Evolutionary conservation across 176 grass and related monocot genomes (phyloP).

Genomic region (Microstegium vimineum): DNA sequence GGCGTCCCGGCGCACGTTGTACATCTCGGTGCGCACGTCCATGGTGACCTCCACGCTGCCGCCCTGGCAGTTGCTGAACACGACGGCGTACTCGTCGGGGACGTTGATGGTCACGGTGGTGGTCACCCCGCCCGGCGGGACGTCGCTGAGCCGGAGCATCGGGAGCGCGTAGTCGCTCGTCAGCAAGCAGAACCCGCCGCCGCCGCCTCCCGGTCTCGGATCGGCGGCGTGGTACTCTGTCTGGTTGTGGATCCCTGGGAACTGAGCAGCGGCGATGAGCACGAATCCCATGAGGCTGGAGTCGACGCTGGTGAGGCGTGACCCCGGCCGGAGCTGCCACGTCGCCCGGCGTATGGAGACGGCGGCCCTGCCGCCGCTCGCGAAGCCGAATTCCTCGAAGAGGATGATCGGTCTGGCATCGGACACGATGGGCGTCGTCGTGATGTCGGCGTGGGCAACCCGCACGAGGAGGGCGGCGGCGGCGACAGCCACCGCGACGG

Average conservation of each 20-base stretch:
- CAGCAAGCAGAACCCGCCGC: conserved; percentile 44
- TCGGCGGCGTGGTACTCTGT: conserved; percentile 34
- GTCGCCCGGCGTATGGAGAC: conserved; percentile 35
- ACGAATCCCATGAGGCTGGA: conserved; percentile 56
- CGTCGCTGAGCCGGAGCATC: conserved; percentile 46
- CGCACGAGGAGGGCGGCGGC: background rate
- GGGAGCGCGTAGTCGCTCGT: conserved; percentile 44
- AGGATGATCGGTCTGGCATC: conserved; percentile 50
- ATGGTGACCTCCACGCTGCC: conserved; percentile 52
- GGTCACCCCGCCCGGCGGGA: conserved; percentile 18
- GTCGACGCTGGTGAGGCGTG: conserved; percentile 15
- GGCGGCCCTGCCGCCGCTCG: conserved; percentile 41
- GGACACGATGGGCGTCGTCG: conserved; percentile 28
- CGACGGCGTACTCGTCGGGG: conserved; percentile 52
- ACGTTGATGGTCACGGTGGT: conserved; percentile 28
- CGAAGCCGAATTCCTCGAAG: conserved; percentile 70
- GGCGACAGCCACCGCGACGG: background rate
- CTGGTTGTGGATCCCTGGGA: conserved; percentile 39
- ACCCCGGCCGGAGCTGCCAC: conserved; percentile 29
- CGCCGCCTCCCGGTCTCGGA: background rate
- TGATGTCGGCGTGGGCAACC: conserved; percentile 42
- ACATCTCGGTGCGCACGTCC: conserved; percentile 66
- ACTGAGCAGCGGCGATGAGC: conserved; percentile 38
- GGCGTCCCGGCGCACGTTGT: conserved; percentile 37
- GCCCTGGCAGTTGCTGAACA: conserved; percentile 55